Evolutionary conservation across 352 stramenopile species (phyloP).

Genomic region (Phytophthora tubulina): DNA sequence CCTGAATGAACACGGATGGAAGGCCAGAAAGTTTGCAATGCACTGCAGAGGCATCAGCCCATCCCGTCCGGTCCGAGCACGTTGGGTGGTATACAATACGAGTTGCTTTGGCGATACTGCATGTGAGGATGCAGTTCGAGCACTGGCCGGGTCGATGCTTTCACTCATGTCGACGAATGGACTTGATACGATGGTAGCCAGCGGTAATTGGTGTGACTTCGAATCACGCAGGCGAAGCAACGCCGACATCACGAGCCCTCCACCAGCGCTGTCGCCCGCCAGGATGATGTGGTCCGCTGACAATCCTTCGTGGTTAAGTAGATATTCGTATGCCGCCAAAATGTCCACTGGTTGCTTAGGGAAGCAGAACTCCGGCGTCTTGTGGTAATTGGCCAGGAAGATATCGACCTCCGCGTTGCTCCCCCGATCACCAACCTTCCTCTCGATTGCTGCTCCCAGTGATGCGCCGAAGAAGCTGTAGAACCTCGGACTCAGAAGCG

Average conservation of each 20-base stretch:
- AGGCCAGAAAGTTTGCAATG: conserved; percentile 52
- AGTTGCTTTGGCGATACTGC: conserved; percentile 28
- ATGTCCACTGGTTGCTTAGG: conserved; percentile 44
- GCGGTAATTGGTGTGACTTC: conserved; percentile 22
- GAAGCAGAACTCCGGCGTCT: conserved; percentile 50
- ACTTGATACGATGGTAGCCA: conserved; percentile 41
- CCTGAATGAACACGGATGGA: conserved; percentile 50
- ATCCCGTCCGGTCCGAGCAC: conserved; percentile 25
- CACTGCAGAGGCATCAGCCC: conserved; percentile 45
- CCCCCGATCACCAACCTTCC: conserved; percentile 26
- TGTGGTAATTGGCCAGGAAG: conserved; percentile 62
- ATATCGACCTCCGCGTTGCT: conserved; percentile 41
- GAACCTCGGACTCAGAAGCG: conserved; percentile 46
- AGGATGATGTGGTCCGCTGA: conserved; percentile 46
- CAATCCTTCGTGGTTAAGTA: conserved; percentile 41
- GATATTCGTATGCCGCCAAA: conserved; percentile 42
- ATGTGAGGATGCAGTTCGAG: conserved; percentile 48
- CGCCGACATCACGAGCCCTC: conserved; percentile 47
- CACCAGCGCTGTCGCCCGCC: conserved; percentile 54
- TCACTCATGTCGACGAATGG: conserved; percentile 30
- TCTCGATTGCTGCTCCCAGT: conserved; percentile 26
- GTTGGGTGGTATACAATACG: conserved; percentile 33
- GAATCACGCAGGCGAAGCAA: conserved; percentile 47
- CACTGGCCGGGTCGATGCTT: conserved; percentile 10
- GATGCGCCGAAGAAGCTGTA: conserved; percentile 48